Evolutionary conservation across 768 basidiomycete species (phyloP).

Genomic region (Fomitopsis pulvina): DNA sequence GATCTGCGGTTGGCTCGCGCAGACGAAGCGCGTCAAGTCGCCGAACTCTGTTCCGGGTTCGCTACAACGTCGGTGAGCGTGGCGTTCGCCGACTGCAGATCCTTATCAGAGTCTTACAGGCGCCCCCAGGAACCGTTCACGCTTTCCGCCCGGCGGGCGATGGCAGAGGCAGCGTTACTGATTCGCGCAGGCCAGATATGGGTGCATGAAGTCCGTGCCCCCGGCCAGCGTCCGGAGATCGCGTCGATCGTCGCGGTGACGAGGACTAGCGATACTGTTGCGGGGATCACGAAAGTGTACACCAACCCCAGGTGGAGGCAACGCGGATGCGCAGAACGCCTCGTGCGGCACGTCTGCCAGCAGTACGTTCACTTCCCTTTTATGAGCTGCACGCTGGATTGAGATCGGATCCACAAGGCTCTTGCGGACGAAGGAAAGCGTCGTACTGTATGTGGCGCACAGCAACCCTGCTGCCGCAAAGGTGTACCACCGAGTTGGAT

Average conservation of each 20-base stretch:
- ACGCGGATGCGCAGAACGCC: slow-evolving; percentile 51
- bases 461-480: slow-evolving; percentile 43
- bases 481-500: slow-evolving; percentile 64
- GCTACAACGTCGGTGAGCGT: slow-evolving; percentile 49
- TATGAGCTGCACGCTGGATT: not conserved
- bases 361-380: slow-evolving; percentile 32
- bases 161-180: slow-evolving; percentile 43
- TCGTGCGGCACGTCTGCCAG: slow-evolving; percentile 51
- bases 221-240: slow-evolving; percentile 28
- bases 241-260: slow-evolving; percentile 68
- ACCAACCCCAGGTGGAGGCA: slow-evolving; percentile 49
- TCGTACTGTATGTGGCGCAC: slow-evolving; percentile 65
- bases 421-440: slow-evolving; percentile 33
- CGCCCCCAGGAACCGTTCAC: slow-evolving; percentile 47
- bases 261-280: slow-evolving; percentile 47
- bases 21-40: slow-evolving; percentile 30
- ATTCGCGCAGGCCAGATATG: slow-evolving; percentile 46
- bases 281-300: slow-evolving; percentile 68
- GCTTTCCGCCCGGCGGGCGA: slow-evolving; percentile 35
- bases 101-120: too few species aligned
- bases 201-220: slow-evolving; percentile 45
- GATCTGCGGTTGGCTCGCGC: slow-evolving; percentile 38
- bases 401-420: too few species aligned
- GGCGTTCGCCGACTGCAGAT: not conserved
- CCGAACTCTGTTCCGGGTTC: slow-evolving; percentile 48